phyloP scores from a whole-genome alignment of 495 filamentous ascomycete genomes.

The Penicillium flavigenum region DNA sequence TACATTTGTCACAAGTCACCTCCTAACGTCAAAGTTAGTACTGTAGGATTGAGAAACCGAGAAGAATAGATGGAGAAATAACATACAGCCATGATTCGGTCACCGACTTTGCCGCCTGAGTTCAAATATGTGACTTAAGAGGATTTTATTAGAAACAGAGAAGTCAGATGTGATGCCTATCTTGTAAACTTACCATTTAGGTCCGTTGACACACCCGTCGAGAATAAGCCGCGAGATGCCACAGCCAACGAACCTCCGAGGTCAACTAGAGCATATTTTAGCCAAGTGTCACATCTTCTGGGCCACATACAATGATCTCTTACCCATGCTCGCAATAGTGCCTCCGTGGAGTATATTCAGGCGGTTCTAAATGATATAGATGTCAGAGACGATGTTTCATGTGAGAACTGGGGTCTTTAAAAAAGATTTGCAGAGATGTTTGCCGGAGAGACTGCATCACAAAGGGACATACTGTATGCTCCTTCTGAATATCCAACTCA shows the following conservation, averaged over 20 bases:
- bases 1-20: slow-evolving; percentile 85
- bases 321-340: slow-evolving; percentile 89
- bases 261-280: slow-evolving; percentile 60
- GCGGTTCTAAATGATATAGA: slow-evolving; percentile 63
- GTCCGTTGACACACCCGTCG: slow-evolving; percentile 92
- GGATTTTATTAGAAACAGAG: neutral
- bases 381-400: neutral
- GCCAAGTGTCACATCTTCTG: neutral
- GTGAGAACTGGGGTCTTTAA: neutral
- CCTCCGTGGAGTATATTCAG: slow-evolving; percentile 90
- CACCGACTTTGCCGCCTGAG: slow-evolving; percentile 78
- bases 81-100: slow-evolving; percentile 65
- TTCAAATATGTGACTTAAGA: slow-evolving; percentile 81
- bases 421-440: neutral
- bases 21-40: slow-evolving; percentile 45
- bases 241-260: slow-evolving; percentile 91
- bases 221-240: slow-evolving; percentile 80
- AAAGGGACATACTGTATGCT: slow-evolving; percentile 71
- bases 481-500: slow-evolving; percentile 78
- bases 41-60: neutral
- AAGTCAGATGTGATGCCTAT: slow-evolving; percentile 1
- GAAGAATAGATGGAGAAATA: neutral
- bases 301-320: neutral
- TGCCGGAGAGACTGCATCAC: neutral
- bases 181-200: slow-evolving; percentile 63